A percentile compares a stretch with the other conserved stretches of the same genome.
phyloP scores from a whole-genome alignment of 2,329 filamentous ascomycete species.

The Alternaria sp. region DNA sequence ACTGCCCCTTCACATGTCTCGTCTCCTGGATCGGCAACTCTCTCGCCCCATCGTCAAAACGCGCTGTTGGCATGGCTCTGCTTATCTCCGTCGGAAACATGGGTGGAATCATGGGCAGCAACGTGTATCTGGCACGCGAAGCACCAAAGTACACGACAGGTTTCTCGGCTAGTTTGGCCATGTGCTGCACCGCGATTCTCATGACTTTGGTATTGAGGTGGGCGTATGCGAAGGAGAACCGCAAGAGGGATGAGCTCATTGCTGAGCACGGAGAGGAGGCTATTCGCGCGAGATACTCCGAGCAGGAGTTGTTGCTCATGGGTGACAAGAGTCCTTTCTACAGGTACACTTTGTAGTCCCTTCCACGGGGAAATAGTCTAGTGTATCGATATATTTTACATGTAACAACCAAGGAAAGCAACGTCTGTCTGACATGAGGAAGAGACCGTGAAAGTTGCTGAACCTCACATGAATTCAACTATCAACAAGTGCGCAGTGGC shows the following conservation, averaged over 20 bases:
- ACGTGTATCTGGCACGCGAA: conserved; percentile 58
- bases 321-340: conserved; percentile 53
- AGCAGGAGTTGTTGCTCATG: conserved; percentile 50
- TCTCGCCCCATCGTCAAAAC: conserved; percentile 43
- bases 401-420: not conserved
- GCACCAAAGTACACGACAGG: conserved; percentile 58
- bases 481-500: not conserved
- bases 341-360: conserved; percentile 41
- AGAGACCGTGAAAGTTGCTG: not conserved
- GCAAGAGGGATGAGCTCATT: conserved; percentile 33
- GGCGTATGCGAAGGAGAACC: conserved; percentile 50
- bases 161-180: conserved; percentile 56
- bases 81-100: conserved; percentile 56
- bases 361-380: not conserved
- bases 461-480: not conserved
- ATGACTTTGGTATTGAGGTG: conserved; percentile 50
- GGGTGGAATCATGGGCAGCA: conserved; percentile 51
- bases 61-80: conserved; percentile 59
- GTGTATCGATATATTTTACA: not conserved
- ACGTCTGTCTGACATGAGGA: not conserved
- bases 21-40: conserved; percentile 47
- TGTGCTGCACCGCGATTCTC: conserved; percentile 55
- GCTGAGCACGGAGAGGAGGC: conserved; percentile 39
- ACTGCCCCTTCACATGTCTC: conserved; percentile 46
- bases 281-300: conserved; percentile 46